Evolutionary conservation across 768 basidiomycete species (phyloP).

Genomic region (Lentinula guzmanii): DNA sequence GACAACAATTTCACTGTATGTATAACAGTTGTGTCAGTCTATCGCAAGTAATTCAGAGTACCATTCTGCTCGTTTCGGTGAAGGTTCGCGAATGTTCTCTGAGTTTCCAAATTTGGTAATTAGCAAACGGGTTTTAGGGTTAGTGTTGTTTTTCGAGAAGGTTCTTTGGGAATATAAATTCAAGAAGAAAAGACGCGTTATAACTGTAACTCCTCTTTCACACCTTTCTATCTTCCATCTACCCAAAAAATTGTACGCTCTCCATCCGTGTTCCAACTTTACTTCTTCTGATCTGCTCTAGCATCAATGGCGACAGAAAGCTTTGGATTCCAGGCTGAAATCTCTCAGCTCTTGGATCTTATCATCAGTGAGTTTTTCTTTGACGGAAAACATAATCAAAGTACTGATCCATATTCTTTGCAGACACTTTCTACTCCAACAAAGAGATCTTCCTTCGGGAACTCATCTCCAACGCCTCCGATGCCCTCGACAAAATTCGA

Average conservation of each 20-base stretch:
- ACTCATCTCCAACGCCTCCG: slow-evolving; percentile 93
- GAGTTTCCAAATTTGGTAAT: slow-evolving; percentile 10
- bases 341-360: slow-evolving; percentile 95
- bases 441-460: slow-evolving; percentile 99
- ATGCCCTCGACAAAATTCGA: slow-evolving; percentile 99
- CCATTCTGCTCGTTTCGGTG: not conserved
- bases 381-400: slow-evolving; percentile 6
- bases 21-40: not conserved
- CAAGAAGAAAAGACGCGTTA: not conserved
- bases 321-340: slow-evolving; percentile 99
- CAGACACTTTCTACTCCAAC: slow-evolving; percentile 99
- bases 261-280: not conserved
- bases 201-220: not conserved
- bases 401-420: not conserved
- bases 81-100: slow-evolving; percentile 13
- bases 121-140: not conserved
- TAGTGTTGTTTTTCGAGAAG: slow-evolving; percentile 1
- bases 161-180: slow-evolving; percentile 2
- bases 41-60: too few relatives aligned
- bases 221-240: not conserved
- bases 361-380: slow-evolving; percentile 78
- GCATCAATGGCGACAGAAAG: slow-evolving; percentile 70
- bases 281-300: slow-evolving; percentile 8
- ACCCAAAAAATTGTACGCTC: not conserved
- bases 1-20: not conserved